A percentile compares a stretch with the other conserved stretches of the same genome.
These are phyloP conservation scores for Chlorociboria aeruginascens DNA, from an alignment of 495 filamentous ascomycete genomes.

Conservation along the genomic window DNA sequence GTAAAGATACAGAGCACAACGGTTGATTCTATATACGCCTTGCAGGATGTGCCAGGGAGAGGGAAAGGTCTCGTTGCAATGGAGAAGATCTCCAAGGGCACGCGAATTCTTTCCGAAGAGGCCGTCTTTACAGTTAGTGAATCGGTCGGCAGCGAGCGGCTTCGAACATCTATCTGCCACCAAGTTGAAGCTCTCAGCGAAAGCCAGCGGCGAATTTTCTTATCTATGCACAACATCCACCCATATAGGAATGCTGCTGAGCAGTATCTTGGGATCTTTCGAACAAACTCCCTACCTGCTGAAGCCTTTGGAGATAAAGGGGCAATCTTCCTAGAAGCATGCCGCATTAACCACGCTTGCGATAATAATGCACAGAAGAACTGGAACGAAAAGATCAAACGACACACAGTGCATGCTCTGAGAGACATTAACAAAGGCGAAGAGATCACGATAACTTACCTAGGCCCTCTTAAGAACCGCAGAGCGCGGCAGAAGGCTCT, in stretches of 20 bases:
- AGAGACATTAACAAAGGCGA: slow-evolving; percentile 22
- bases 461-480: slow-evolving; percentile 11
- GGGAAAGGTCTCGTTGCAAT: slow-evolving; percentile 25
- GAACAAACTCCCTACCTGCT: slow-evolving; percentile 22
- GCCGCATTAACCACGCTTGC: slow-evolving; percentile 29
- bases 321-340: slow-evolving; percentile 23
- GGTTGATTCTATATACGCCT: slow-evolving; percentile 3
- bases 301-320: slow-evolving; percentile 10
- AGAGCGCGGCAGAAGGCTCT: slow-evolving; percentile 15
- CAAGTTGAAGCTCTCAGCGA: slow-evolving; percentile 14
- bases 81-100: slow-evolving; percentile 21
- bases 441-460: slow-evolving; percentile 27
- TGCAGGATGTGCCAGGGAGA: slow-evolving; percentile 18
- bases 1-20: not conserved
- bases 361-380: slow-evolving; percentile 24
- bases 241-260: slow-evolving; percentile 6
- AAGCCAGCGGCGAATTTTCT: slow-evolving; percentile 15
- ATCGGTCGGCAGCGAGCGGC: not conserved
- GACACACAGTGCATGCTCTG: slow-evolving; percentile 26
- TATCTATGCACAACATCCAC: slow-evolving; percentile 20
- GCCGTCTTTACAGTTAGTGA: not conserved
- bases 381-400: slow-evolving; percentile 24
- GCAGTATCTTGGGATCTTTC: slow-evolving; percentile 19
- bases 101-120: slow-evolving; percentile 22
- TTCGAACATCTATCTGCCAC: slow-evolving; percentile 7